Evolutionary conservation across 306 rosid genomes (phyloP).

Genomic region (Quercus agrifolia): DNA sequence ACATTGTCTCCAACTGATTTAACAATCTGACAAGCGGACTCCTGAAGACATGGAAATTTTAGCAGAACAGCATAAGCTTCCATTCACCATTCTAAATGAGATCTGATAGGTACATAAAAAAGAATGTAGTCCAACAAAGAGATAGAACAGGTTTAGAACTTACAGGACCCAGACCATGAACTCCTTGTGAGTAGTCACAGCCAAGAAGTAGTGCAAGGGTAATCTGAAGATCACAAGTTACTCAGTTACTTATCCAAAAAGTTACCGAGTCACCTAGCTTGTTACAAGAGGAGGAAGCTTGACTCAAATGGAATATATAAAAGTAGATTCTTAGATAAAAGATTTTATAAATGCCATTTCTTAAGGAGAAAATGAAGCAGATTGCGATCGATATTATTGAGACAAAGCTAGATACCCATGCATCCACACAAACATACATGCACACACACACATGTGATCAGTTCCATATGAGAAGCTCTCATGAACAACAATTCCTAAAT

Average conservation of each 20-base stretch:
- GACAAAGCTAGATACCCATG: not conserved
- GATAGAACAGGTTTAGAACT: conserved; percentile 28
- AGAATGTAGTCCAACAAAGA: not conserved
- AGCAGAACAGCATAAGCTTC: conserved; percentile 15
- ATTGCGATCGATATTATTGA: not conserved
- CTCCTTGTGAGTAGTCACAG: conserved; percentile 70
- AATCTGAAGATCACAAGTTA: conserved; percentile 53
- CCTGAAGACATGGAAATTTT: conserved; percentile 40
- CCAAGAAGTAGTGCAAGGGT: conserved; percentile 78
- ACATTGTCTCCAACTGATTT: conserved; percentile 61
- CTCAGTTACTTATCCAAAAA: conserved; percentile 16
- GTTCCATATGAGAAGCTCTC: not conserved
- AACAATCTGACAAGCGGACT: conserved; percentile 69
- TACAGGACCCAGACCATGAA: conserved; percentile 72
- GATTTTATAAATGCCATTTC: not conserved
- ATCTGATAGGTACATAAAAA: not conserved
- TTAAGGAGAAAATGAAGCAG: not conserved
- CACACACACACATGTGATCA: too few species aligned
- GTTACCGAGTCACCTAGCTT: conserved; percentile 21
- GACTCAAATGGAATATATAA: conserved; percentile 1
- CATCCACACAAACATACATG: not conserved
- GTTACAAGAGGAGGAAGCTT: conserved; percentile 13
- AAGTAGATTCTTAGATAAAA: not conserved
- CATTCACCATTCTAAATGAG: conserved; percentile 7
- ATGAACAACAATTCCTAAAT: not conserved